Conservation (phyloP, 2,329 filamentous ascomycete species). For the Apiospora aurea region DNA sequence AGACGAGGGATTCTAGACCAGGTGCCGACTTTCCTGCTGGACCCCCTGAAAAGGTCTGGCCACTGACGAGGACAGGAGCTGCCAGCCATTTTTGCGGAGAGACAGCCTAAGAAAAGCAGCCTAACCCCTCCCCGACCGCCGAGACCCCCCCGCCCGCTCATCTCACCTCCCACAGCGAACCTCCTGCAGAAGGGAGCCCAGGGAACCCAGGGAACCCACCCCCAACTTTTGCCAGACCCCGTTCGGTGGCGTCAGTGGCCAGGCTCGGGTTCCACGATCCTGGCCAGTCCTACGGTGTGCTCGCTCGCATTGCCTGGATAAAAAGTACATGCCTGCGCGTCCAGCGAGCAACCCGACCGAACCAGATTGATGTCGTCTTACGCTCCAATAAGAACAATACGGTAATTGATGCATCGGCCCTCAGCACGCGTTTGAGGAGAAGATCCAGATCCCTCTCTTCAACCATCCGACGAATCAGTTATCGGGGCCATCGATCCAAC, state of each 20-base stretch:
- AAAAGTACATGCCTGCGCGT: not conserved
- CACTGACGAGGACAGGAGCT: not conserved
- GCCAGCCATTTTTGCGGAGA: conserved; percentile 2
- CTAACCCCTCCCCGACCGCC: not conserved
- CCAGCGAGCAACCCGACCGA: not conserved
- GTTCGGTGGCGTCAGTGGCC: conserved; percentile 16
- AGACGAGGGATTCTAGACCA: conserved; percentile 19
- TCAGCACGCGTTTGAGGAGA: not conserved
- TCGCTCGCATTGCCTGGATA: not conserved
- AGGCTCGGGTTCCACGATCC: conserved; percentile 6
- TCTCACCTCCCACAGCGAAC: conserved; percentile 10
- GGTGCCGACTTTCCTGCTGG: not conserved
- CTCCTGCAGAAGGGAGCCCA: not conserved
- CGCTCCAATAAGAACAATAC: conserved; percentile 6
- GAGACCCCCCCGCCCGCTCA: conserved; percentile 10
- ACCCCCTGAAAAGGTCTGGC: conserved; percentile 15
- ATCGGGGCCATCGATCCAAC: not conserved
- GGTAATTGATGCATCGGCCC: not conserved
- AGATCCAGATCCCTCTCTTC: not conserved
- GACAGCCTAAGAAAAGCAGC: not conserved
- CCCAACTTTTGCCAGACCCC: conserved; percentile 20
- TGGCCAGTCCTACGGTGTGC: not conserved
- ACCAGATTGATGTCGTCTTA: not conserved
- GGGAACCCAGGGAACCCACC: not conserved
- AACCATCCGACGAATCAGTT: conserved; percentile 5